phyloP scores from a whole-genome alignment of 2,329 filamentous ascomycete species.

The Hymenoscyphus repandus region DNA sequence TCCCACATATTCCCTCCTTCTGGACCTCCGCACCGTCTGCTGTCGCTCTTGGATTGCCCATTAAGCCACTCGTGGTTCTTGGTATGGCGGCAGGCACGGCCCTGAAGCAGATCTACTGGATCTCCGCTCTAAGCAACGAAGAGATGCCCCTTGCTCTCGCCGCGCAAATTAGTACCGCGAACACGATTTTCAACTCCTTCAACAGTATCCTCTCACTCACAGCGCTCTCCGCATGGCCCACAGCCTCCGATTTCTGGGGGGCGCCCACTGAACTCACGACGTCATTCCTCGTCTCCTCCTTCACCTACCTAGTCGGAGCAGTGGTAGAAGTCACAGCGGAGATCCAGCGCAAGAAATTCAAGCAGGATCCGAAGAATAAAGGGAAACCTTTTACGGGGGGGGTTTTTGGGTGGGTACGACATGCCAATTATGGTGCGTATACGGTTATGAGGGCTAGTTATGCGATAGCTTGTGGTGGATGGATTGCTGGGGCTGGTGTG shows the following conservation, averaged over 20 bases:
- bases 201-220: constrained; percentile 51
- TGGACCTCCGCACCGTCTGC: constrained; percentile 34
- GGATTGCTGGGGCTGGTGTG: constrained; percentile 37
- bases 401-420: constrained; percentile 43
- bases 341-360: constrained; percentile 49
- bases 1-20: constrained; percentile 33
- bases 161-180: constrained; percentile 43
- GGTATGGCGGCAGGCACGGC: constrained; percentile 8
- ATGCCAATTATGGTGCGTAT: constrained; percentile 51
- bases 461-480: constrained; percentile 43
- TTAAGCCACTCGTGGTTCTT: constrained; percentile 37
- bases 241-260: constrained; percentile 11
- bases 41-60: constrained; percentile 42
- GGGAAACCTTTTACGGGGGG: constrained; percentile 47
- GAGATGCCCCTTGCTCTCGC: constrained; percentile 42
- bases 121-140: constrained; percentile 42
- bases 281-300: constrained; percentile 41
- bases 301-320: constrained; percentile 47
- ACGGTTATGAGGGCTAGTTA: constrained; percentile 46
- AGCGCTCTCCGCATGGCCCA: constrained; percentile 39
- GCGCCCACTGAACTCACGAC: constrained; percentile 2
- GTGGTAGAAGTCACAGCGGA: constrained; percentile 50
- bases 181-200: constrained; percentile 48
- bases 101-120: constrained; percentile 53
- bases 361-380: constrained; percentile 44